These are phyloP conservation scores for Ceratocystis harringtonii DNA, from an alignment of 2,329 filamentous ascomycete species.

Conservation along the genomic window DNA sequence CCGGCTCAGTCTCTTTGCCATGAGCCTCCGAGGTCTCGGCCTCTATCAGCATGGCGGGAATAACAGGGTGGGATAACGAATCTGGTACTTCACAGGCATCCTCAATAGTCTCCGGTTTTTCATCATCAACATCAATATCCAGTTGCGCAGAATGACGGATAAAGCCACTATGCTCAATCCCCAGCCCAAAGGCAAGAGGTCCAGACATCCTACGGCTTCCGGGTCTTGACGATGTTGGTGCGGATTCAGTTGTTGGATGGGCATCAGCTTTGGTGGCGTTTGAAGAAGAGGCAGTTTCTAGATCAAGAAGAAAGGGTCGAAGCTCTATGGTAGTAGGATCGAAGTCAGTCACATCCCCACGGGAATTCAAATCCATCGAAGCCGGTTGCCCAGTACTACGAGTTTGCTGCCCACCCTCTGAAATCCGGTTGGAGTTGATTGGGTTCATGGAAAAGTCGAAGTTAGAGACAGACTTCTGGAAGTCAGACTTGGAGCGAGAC, in stretches of 20 bases:
- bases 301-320: background rate
- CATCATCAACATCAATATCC: background rate
- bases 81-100: background rate
- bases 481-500: conserved; percentile 6
- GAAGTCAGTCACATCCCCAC: background rate
- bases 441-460: background rate
- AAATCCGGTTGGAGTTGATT: background rate
- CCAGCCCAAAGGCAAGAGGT: conserved; percentile 25
- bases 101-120: background rate
- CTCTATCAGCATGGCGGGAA: background rate
- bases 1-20: background rate
- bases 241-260: background rate
- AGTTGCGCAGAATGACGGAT: background rate
- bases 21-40: background rate
- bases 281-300: background rate
- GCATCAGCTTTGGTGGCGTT: background rate
- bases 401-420: background rate
- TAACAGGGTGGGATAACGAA: background rate
- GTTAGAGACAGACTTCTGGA: background rate
- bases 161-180: conserved; percentile 9
- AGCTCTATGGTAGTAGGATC: background rate
- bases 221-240: background rate
- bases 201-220: background rate
- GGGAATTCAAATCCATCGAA: background rate
- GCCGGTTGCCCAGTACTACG: background rate